Evolutionary conservation across 768 basidiomycete species (phyloP).

Genomic region (Tulasnella sp.): DNA sequence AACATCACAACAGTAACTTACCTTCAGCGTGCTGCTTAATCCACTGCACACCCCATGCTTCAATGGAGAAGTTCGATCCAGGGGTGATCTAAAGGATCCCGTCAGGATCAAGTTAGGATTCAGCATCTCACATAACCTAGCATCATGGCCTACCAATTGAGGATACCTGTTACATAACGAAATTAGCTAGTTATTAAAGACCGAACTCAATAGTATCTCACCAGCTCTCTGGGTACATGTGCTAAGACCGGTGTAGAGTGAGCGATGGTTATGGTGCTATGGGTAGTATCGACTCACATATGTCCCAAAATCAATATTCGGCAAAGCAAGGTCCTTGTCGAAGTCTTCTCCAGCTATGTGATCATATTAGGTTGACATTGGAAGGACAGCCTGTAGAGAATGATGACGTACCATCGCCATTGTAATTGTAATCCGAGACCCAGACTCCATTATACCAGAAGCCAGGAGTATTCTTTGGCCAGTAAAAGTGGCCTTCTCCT

Average conservation of each 20-base stretch:
- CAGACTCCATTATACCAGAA: slow-evolving; percentile 35
- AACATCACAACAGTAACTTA: no score
- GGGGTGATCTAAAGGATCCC: slow-evolving; percentile 30
- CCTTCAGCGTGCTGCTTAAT: slow-evolving; percentile 27
- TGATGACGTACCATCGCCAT: slow-evolving; percentile 34
- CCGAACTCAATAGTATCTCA: not conserved
- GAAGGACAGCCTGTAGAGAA: not conserved
- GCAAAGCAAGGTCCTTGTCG: slow-evolving; percentile 33
- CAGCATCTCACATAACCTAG: not conserved
- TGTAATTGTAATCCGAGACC: slow-evolving; percentile 42
- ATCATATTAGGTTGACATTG: not conserved
- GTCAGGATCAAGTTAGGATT: not conserved
- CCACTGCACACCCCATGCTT: slow-evolving; percentile 27
- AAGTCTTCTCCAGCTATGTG: slow-evolving; percentile 42
- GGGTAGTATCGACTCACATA: slow-evolving; percentile 32
- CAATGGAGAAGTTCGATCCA: slow-evolving; percentile 36
- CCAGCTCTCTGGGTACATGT: slow-evolving; percentile 21
- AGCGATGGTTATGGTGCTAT: not conserved
- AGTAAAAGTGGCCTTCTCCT: slow-evolving; percentile 45
- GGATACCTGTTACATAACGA: no score
- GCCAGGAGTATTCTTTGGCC: slow-evolving; percentile 31
- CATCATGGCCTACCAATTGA: slow-evolving; percentile 20
- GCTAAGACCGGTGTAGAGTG: slow-evolving; percentile 14
- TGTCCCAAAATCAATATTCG: slow-evolving; percentile 43
- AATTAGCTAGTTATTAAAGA: no score